Base-by-base conservation (phyloP, 78 protist species). In the Monocercomonoides exilis region DNA sequence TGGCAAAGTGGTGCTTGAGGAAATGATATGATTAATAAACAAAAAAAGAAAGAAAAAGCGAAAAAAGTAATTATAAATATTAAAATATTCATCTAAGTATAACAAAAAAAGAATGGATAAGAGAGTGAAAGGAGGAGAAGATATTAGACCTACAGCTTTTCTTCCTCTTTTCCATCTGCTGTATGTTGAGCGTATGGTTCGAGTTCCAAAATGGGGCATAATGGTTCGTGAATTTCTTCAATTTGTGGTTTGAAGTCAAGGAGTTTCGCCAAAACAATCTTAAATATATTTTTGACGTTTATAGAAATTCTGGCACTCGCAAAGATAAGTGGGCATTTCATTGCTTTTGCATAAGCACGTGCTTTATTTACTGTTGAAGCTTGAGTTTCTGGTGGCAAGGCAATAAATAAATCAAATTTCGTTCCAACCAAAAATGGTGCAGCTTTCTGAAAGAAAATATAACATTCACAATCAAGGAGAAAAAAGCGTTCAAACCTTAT, bases 251-350 rank as follows among this genome's bases (percentile, higher is more conserved):
- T 6, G 82, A 21, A 5, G 21, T 79, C 36, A 41, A 79, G 11
- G 82, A 79, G 6, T 41, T 79, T 79, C 42, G 82, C 82, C n/a
- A 94, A 90, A 1, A 94, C 92, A 45, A 96, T 93, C 90, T 96
- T 96, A 91, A 96, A 95, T 34, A 96, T 89, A 84, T 88, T 92
- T 42, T 89, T 4, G 21, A 91, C 77, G 85, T 96, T 95, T 90
- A 96, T 93, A 29, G 94, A 86, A 54, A 77, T 92, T 32, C 93
- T 81, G 3, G 97, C 80, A 0, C 95, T 92, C 91, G 96, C 93
- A 81, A 95, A 97, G 77, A 97, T 90, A 35, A 97, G 93, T 3
- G 98, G 98, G 2, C 96, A 92, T 45, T 91, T 92, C 99, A 97
- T 97, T 41, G 97, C 98, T 70, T 91, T 88, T 34, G 99, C 97